Evolutionary conservation across 1,139 yeast species (phyloP).

Genomic region (Pichia sp.): DNA sequence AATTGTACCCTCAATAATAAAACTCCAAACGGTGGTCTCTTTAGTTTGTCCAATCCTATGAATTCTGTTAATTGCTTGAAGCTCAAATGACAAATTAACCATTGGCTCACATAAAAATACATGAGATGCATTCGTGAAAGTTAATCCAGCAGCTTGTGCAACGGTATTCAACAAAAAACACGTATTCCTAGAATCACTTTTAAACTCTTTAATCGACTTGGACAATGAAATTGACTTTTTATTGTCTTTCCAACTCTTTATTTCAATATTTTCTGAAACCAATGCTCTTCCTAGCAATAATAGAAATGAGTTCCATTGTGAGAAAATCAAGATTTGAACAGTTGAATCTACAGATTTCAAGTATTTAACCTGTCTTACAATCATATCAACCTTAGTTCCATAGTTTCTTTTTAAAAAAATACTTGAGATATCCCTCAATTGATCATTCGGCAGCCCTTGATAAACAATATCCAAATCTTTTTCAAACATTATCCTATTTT

Average conservation of each 20-base stretch:
- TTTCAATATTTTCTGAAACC: slow-evolving; percentile 30
- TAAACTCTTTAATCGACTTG: slow-evolving; percentile 54
- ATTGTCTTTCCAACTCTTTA: slow-evolving; percentile 3
- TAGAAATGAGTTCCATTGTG: slow-evolving; percentile 80
- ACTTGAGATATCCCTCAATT: slow-evolving; percentile 38
- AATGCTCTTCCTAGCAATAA: slow-evolving; percentile 63
- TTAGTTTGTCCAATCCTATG: slow-evolving; percentile 85
- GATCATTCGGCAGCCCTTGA: slow-evolving; percentile 35
- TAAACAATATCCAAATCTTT: slow-evolving; percentile 39
- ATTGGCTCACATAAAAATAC: slow-evolving; percentile 87
- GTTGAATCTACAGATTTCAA: slow-evolving; percentile 48
- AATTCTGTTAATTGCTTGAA: slow-evolving; percentile 86
- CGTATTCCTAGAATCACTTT: slow-evolving; percentile 56
- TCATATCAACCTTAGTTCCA: slow-evolving; percentile 82
- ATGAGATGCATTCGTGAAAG: slow-evolving; percentile 85
- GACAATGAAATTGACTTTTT: slow-evolving; percentile 7
- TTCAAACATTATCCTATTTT: slow-evolving; percentile 13
- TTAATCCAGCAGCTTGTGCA: slow-evolving; percentile 84
- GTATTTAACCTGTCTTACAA: slow-evolving; percentile 63
- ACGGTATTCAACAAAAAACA: slow-evolving; percentile 80
- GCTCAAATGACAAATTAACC: slow-evolving; percentile 77
- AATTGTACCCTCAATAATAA: slow-evolving; percentile 76
- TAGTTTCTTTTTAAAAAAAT: slow-evolving; percentile 33
- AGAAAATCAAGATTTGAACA: slow-evolving; percentile 76
- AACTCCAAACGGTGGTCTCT: slow-evolving; percentile 86